phyloP scores from a whole-genome alignment of 2,329 filamentous ascomycete species.

The Colletotrichum gigasporum region DNA sequence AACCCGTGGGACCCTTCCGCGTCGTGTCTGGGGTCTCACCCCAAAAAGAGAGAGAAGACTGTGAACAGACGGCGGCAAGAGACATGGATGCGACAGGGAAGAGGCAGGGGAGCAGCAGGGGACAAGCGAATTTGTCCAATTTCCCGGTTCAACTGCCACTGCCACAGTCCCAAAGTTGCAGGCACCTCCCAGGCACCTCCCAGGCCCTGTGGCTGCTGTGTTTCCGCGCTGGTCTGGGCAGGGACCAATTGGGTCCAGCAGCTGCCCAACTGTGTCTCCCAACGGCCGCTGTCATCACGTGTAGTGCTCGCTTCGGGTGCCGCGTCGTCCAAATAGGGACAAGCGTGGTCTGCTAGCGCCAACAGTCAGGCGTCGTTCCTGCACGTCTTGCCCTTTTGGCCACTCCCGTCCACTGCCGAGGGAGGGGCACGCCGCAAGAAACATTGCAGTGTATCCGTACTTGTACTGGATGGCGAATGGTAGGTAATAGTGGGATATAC shows the following conservation, averaged over 20 bases:
- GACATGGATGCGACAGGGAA: neutral
- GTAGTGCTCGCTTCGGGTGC: neutral
- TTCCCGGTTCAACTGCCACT: slow-evolving; percentile 15
- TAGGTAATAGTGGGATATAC: no score
- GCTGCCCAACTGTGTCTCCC: neutral
- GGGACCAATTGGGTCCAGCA: neutral
- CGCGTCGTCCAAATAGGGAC: neutral
- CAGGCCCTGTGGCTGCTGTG: no score
- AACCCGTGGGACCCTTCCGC: slow-evolving; percentile 2
- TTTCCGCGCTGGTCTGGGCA: no score
- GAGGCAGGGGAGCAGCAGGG: neutral
- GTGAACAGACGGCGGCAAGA: neutral
- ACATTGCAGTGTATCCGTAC: no score
- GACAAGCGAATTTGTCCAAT: neutral
- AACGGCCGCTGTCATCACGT: neutral
- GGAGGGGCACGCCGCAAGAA: neutral
- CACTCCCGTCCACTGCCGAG: neutral
- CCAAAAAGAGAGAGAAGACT: neutral
- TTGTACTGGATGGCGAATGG: neutral
- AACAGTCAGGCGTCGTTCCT: slow-evolving; percentile 4
- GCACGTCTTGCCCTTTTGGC: slow-evolving; percentile 2
- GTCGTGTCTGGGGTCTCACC: neutral
- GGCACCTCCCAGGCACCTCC: neutral
- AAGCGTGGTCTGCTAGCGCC: neutral
- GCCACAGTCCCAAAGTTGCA: no score